Evolutionary conservation across 2,329 filamentous ascomycete species (phyloP), one percentile per base, ranked within the genome.

Genomic region (Fusarium aywerte): DNA sequence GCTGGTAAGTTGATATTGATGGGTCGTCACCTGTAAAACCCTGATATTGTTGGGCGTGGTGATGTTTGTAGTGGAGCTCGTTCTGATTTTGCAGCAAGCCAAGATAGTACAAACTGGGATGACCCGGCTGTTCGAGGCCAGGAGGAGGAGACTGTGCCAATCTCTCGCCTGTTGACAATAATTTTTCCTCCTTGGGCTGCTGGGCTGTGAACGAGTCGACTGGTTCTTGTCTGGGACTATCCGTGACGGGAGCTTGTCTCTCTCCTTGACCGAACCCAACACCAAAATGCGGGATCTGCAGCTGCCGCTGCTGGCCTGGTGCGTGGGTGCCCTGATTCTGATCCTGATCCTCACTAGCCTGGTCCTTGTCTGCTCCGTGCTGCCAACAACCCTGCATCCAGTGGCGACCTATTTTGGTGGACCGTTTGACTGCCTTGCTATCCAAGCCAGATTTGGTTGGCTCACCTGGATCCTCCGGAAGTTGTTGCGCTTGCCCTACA

Each of bases 201-300:
- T 50, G 45, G 45, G 50, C 21, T 45, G 29, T 27, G 39, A 45
- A 39, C 12, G 21, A 39, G 49, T 60, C 55, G 53, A 38, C 51
- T 55, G 66, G 25, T 59, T 66, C 60, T 59, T 53, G 29, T 40
- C 52, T 63, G 60, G 40, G 33, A 43, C 59, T 57, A 45, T 47
- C 60, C 44, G 53, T 47, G 51, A 55, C 45, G 29, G 47, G 47
- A 38, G 51, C 70, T 72, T 73, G 66, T 69, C 63, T 67, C 40
- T 60, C 70, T 71, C 59, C 56, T 55, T 62, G 68, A 69, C 70
- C 68, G 68, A 73, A 67, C 70, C 70, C 70, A 71, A 73, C 58
- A 59, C 58, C 61, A 56, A 49, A 51, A 47, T 54, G 68, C 68
- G 70, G 61, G 70, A 73, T 73, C 70, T 70, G 70, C 70, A 63